A percentile compares a stretch with the other conserved stretches of the same genome.
Evolutionary conservation across 2,329 filamentous ascomycete species (phyloP).

Genomic region (Alternaria incomplexa): DNA sequence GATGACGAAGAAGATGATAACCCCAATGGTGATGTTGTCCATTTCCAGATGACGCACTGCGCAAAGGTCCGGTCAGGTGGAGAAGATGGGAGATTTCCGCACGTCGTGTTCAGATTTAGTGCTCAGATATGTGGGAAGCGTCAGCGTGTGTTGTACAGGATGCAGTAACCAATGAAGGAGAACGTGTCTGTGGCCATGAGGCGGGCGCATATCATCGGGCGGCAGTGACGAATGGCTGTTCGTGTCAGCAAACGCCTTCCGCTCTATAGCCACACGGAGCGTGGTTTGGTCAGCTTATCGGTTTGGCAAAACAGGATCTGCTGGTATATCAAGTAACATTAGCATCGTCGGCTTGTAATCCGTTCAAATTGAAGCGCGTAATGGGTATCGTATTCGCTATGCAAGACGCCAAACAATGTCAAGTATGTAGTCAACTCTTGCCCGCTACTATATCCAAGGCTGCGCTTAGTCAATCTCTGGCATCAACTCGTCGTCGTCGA

Average conservation of each 20-base stretch:
- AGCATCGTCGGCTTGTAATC: background rate
- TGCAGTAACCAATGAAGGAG: background rate
- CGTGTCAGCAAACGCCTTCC: background rate
- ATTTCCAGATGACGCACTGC: background rate
- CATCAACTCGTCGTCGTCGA: slow-evolving; percentile 32
- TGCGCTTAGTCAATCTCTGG: slow-evolving; percentile 28
- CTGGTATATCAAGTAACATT: accelerated
- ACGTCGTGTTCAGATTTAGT: background rate
- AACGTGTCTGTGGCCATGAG: background rate
- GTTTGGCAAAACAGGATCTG: background rate
- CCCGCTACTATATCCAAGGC: background rate
- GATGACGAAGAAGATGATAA: slow-evolving; percentile 19
- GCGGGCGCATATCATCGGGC: background rate
- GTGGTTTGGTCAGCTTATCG: background rate
- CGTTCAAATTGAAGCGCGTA: background rate
- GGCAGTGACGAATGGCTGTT: background rate
- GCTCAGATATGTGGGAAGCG: background rate
- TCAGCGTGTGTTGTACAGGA: background rate
- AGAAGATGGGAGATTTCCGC: background rate
- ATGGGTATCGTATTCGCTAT: slow-evolving; percentile 10
- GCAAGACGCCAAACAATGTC: background rate
- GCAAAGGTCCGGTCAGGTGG: accelerated
- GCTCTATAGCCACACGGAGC: background rate
- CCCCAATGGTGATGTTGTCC: slow-evolving; percentile 9
- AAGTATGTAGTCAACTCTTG: background rate